These are phyloP conservation scores for Brassica carinata DNA, from an alignment of 345 rosid genomes.

Conservation along the genomic window DNA sequence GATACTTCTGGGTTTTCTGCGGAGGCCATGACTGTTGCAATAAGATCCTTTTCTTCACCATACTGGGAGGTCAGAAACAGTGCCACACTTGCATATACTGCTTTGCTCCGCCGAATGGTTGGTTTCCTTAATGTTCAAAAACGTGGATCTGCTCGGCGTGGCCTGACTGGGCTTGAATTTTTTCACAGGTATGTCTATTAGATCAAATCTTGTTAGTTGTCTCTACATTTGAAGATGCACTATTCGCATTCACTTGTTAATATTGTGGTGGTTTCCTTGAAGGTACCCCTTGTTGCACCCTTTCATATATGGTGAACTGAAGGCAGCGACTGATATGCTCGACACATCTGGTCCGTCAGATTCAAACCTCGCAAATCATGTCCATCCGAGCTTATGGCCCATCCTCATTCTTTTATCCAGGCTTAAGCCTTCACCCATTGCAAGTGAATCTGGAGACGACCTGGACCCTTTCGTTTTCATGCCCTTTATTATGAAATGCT, in stretches of 20 bases:
- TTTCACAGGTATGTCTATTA: constrained; percentile 75
- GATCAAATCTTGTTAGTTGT: not conserved
- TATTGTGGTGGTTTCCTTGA: constrained; percentile 39
- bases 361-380: constrained; percentile 66
- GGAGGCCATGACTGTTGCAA: constrained; percentile 79
- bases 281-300: constrained; percentile 92
- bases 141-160: constrained; percentile 83
- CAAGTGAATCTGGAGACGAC: constrained; percentile 84
- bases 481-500: constrained; percentile 91
- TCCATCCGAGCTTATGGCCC: constrained; percentile 97
- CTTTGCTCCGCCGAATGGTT: constrained; percentile 84
- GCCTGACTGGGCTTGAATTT: constrained; percentile 90
- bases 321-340: constrained; percentile 74
- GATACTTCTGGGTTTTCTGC: constrained; percentile 94
- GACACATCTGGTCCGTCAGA: constrained; percentile 53
- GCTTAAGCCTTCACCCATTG: constrained; percentile 90
- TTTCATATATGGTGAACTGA: constrained; percentile 70
- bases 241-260: constrained; percentile 21
- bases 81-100: constrained; percentile 91
- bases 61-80: constrained; percentile 98
- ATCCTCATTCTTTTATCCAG: constrained; percentile 87
- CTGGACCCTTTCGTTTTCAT: constrained; percentile 91
- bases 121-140: constrained; percentile 93
- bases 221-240: constrained; percentile 3
- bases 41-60: constrained; percentile 87